Evolutionary conservation across 75 land plant species (phyloP).

Genomic region (Adiantum capillusveneris): DNA sequence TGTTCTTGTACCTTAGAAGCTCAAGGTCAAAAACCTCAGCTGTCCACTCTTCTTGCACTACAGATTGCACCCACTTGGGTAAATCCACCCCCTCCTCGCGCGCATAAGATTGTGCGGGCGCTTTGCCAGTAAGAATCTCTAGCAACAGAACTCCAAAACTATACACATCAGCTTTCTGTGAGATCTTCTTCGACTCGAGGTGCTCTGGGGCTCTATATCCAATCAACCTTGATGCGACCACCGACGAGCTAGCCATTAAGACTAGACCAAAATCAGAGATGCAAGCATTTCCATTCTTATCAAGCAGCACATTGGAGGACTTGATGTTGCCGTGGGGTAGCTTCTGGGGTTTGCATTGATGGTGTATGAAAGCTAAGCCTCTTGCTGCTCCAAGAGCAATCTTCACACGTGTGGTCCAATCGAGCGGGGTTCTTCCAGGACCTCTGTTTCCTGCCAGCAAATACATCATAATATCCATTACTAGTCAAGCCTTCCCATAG

Average conservation of each 20-base stretch:
- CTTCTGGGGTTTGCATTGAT: conserved; percentile 38
- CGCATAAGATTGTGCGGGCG: conserved; percentile 35
- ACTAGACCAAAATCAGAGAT: conserved; percentile 72
- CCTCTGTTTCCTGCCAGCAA: conserved; percentile 51
- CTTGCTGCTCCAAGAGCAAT: conserved; percentile 62
- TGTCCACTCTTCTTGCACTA: conserved; percentile 82
- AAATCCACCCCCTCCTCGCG: conserved; percentile 28
- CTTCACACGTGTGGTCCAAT: conserved; percentile 73
- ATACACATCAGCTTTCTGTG: conserved; percentile 71
- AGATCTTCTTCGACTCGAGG: conserved; percentile 38
- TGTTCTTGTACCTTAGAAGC: conserved; percentile 55
- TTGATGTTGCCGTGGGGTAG: conserved; percentile 82
- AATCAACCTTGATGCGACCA: conserved; percentile 52
- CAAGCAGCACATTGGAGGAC: conserved; percentile 72
- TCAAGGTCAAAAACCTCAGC: conserved; percentile 73
- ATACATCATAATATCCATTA: too few species aligned
- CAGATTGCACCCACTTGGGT: conserved; percentile 63
- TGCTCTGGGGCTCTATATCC: conserved; percentile 88
- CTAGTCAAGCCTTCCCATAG: too few species aligned
- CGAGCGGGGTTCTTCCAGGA: conserved; percentile 65
- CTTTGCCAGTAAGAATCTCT: conserved; percentile 73
- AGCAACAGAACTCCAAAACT: conserved; percentile 74
- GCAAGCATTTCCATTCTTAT: conserved; percentile 64
- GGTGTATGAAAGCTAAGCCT: conserved; percentile 63
- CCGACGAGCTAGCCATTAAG: conserved; percentile 46